Evolutionary conservation across 2,329 filamentous ascomycete genomes (phyloP).

Genomic region (Knufia fluminis): DNA sequence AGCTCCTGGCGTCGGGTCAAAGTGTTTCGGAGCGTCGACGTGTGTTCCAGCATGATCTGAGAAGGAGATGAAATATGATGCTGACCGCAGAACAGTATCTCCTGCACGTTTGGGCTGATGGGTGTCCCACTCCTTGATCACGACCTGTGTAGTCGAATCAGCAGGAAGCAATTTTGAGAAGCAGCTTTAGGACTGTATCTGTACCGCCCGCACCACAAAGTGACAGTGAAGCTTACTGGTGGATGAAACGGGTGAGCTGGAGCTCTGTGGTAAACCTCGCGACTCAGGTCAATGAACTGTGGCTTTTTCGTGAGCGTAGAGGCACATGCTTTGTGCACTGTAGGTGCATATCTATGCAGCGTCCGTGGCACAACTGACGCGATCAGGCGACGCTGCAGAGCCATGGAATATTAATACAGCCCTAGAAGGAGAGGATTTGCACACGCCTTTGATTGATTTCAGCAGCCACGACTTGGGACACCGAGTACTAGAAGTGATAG

Average conservation of each 20-base stretch:
- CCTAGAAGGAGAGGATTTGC: too few relatives aligned
- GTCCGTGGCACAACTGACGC: neutral
- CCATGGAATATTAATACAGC: too few relatives aligned
- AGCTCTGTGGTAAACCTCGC: neutral
- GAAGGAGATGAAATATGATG: slow-evolving; percentile 2
- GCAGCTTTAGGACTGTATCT: too few relatives aligned
- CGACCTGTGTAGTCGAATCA: neutral
- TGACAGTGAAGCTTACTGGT: neutral
- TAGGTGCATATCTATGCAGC: neutral
- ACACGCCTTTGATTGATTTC: too few relatives aligned
- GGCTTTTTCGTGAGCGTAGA: neutral
- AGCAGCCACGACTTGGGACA: too few relatives aligned
- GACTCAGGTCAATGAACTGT: neutral
- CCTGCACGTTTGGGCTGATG: slow-evolving; percentile 3
- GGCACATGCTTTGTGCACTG: too few relatives aligned
- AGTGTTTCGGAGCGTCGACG: slow-evolving; percentile 9
- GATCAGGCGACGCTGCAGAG: neutral
- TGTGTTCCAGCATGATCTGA: slow-evolving; percentile 12
- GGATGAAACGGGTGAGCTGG: neutral
- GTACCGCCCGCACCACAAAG: too few relatives aligned
- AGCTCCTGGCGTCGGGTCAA: slow-evolving; percentile 3
- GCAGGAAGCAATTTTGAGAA: too few relatives aligned
- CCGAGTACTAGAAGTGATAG: too few relatives aligned
- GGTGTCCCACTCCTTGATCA: slow-evolving; percentile 1
- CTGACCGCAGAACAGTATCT: neutral